Percentiles rank a stretch among this genome's conserved stretches.
phyloP scores from a whole-genome alignment of 164 flowering plant species.

The Piper betle region DNA sequence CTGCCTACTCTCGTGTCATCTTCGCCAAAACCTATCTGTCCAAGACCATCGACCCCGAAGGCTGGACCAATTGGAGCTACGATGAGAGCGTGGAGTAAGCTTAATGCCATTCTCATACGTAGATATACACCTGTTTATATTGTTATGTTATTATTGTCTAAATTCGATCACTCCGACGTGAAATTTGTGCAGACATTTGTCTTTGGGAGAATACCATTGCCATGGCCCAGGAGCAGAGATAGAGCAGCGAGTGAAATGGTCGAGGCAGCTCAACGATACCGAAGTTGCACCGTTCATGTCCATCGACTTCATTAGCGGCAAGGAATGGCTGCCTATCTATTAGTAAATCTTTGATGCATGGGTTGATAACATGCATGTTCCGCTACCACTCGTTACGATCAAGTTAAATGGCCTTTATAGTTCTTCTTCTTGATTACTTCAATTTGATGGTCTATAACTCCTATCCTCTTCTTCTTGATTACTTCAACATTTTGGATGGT shows the following conservation, averaged over 20 bases:
- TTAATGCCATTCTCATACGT: neutral
- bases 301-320: conserved; percentile 57
- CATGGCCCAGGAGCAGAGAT: conserved; percentile 59
- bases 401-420: neutral
- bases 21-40: conserved; percentile 72
- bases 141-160: neutral
- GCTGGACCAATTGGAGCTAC: conserved; percentile 87
- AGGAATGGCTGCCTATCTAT: conserved; percentile 58
- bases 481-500: no score
- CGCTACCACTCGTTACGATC: neutral
- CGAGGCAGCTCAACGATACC: conserved; percentile 33
- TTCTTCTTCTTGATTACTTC: no score
- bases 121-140: no score
- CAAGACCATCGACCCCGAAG: conserved; percentile 47
- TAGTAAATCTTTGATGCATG: neutral
- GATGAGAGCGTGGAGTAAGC: conserved; percentile 13
- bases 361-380: neutral
- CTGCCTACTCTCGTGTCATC: conserved; percentile 53
- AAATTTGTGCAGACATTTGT: conserved; percentile 32
- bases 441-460: no score
- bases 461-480: no score
- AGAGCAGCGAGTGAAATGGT: conserved; percentile 37
- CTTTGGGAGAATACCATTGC: conserved; percentile 52
- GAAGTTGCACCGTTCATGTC: conserved; percentile 43
- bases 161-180: neutral